These are phyloP conservation scores for Extremus antarcticus DNA, from an alignment of 495 filamentous ascomycete genomes.

Conservation along the genomic window DNA sequence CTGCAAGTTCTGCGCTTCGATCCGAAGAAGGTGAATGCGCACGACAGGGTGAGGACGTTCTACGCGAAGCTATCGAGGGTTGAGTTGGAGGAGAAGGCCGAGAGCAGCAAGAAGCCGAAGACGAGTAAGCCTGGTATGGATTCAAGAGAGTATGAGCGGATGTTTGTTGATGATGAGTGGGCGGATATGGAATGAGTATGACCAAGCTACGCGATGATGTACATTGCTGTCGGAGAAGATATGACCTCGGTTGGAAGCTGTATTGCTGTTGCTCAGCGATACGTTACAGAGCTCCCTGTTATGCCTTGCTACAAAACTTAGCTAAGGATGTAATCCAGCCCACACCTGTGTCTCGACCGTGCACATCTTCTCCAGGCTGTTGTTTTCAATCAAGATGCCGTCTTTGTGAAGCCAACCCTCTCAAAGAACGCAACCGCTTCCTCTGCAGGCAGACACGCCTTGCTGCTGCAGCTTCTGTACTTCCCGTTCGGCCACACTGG, in stretches of 20 bases:
- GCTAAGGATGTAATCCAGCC: too few relatives aligned
- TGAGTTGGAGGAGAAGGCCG: slow-evolving; percentile 18
- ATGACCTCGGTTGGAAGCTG: too few relatives aligned
- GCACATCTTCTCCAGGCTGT: too few relatives aligned
- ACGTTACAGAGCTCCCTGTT: not conserved
- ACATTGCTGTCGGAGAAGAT: too few relatives aligned
- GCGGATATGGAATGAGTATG: not conserved
- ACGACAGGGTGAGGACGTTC: slow-evolving; percentile 73
- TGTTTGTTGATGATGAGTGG: slow-evolving; percentile 2
- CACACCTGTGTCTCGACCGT: too few relatives aligned
- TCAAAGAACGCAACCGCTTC: not conserved
- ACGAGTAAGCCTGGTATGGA: not conserved
- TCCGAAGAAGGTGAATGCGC: slow-evolving; percentile 85
- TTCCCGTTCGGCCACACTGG: not conserved
- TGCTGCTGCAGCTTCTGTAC: not conserved
- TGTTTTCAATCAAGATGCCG: too few relatives aligned
- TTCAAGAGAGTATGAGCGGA: not conserved
- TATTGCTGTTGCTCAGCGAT: not conserved
- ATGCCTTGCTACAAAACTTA: too few relatives aligned
- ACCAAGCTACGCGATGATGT: not conserved
- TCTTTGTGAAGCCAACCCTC: not conserved
- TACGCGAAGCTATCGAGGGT: slow-evolving; percentile 65
- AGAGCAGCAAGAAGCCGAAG: slow-evolving; percentile 1
- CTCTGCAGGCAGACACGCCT: not conserved
- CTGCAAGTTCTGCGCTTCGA: slow-evolving; percentile 85